Conservation (phyloP, 495 filamentous ascomycete genomes). For the Aspergillus heteromorphus region DNA sequence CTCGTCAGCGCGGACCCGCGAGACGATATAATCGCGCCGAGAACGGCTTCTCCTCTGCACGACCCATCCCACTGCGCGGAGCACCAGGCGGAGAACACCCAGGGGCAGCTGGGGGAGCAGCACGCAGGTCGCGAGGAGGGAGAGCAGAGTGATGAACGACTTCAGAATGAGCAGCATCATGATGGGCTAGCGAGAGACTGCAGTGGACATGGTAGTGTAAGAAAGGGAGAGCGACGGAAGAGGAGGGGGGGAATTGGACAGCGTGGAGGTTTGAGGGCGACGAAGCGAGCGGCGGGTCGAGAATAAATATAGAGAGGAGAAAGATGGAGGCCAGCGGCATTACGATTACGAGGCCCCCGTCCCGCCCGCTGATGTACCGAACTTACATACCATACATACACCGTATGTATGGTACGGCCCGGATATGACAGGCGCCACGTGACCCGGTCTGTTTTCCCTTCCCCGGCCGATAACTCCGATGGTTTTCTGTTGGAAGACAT, state of each 20-base stretch:
- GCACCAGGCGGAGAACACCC: constrained; percentile 29
- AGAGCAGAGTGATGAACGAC: constrained; percentile 27
- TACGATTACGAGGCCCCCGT: neutral
- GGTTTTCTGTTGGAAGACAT: too few species aligned
- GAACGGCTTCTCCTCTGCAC: constrained; percentile 62
- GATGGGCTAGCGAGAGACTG: constrained; percentile 3
- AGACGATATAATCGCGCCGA: constrained; percentile 56
- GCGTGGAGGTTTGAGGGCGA: neutral
- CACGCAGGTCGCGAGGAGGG: constrained; percentile 31
- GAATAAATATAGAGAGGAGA: too few species aligned
- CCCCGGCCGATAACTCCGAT: too few species aligned
- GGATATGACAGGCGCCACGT: too few species aligned
- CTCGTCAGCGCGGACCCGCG: constrained; percentile 55
- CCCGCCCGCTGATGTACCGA: too few species aligned
- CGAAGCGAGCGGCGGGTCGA: too few species aligned
- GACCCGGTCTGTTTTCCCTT: too few species aligned
- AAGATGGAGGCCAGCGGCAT: neutral
- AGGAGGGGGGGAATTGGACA: neutral
- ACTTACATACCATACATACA: neutral
- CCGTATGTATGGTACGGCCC: neutral
- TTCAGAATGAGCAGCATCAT: constrained; percentile 38
- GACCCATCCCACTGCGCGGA: constrained; percentile 55
- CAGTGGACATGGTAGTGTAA: constrained; percentile 6
- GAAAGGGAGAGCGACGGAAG: neutral
- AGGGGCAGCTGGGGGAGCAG: constrained; percentile 35